Conservation (phyloP, 805 yeast genomes). For the Candida nitratophila region DNA sequence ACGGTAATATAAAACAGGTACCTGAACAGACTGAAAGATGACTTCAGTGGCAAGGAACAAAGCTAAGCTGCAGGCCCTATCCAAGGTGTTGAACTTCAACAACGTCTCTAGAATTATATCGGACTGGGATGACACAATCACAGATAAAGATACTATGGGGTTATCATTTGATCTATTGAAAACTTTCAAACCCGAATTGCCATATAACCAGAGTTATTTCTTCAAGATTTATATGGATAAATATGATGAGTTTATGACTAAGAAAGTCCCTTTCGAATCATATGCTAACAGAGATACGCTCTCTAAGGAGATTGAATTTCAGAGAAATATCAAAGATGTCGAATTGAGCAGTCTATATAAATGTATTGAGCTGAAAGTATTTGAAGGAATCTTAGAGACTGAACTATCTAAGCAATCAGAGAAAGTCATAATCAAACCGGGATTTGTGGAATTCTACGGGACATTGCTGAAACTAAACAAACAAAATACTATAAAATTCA, state of each 20-base stretch:
- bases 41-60: too few species aligned
- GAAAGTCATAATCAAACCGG: slow-evolving; percentile 31
- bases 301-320: slow-evolving; percentile 37
- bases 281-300: slow-evolving; percentile 28
- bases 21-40: too few species aligned
- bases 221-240: slow-evolving; percentile 33
- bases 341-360: slow-evolving; percentile 44
- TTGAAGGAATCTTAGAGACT: slow-evolving; percentile 30
- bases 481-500: slow-evolving; percentile 4
- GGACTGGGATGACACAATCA: slow-evolving; percentile 67
- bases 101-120: slow-evolving; percentile 27
- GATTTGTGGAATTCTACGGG: slow-evolving; percentile 28
- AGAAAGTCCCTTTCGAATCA: slow-evolving; percentile 11
- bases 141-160: slow-evolving; percentile 46
- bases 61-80: neutral
- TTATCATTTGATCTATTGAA: slow-evolving; percentile 45
- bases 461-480: neutral
- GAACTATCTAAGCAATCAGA: slow-evolving; percentile 29
- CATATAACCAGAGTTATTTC: slow-evolving; percentile 36
- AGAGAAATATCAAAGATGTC: slow-evolving; percentile 34
- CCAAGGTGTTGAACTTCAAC: slow-evolving; percentile 2
- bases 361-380: slow-evolving; percentile 30
- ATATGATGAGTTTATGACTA: slow-evolving; percentile 23
- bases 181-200: slow-evolving; percentile 26
- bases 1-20: too few species aligned